Conservation (phyloP, 1,284 basidiomycete genomes). For the Apiotrichum sp. region DNA sequence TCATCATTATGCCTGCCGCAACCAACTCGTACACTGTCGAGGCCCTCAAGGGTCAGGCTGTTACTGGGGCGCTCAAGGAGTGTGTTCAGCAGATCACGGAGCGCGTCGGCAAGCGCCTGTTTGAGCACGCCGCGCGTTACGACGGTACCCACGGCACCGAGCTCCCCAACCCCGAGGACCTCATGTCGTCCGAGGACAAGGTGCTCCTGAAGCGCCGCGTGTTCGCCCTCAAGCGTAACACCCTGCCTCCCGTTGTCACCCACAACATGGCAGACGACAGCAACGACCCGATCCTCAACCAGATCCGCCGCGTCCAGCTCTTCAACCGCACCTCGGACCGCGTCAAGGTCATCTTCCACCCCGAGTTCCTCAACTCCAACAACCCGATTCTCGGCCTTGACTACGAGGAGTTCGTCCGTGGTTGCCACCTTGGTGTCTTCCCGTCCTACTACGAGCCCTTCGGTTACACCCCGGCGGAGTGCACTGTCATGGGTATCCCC, state of each 20-base stretch:
- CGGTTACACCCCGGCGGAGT: constrained; percentile 55
- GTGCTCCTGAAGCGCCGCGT: constrained; percentile 94
- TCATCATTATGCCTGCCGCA: constrained; percentile 97
- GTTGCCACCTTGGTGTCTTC: constrained; percentile 96
- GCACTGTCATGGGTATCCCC: constrained; percentile 86
- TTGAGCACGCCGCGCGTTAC: constrained; percentile 88
- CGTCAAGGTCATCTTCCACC: constrained; percentile 97
- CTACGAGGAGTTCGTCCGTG: constrained; percentile 97
- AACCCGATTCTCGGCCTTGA: constrained; percentile 95
- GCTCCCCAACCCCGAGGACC: constrained; percentile 63
- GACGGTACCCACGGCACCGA: constrained; percentile 65
- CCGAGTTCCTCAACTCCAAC: constrained; percentile 95
- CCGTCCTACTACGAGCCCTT: constrained; percentile 68
- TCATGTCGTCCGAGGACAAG: constrained; percentile 87
- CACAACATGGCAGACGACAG: constrained; percentile 97
- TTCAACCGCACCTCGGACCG: constrained; percentile 79
- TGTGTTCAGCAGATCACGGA: constrained; percentile 93
- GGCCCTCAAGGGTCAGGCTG: constrained; percentile 95
- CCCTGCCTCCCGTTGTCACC: constrained; percentile 85
- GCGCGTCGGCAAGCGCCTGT: constrained; percentile 81
- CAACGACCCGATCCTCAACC: constrained; percentile 87
- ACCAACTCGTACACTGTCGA: constrained; percentile 97
- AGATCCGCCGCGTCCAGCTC: constrained; percentile 84
- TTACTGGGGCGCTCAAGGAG: constrained; percentile 91
- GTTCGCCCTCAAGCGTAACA: constrained; percentile 89